Conservation (phyloP, 257 asterid species). For the Mitragyna speciosa region DNA sequence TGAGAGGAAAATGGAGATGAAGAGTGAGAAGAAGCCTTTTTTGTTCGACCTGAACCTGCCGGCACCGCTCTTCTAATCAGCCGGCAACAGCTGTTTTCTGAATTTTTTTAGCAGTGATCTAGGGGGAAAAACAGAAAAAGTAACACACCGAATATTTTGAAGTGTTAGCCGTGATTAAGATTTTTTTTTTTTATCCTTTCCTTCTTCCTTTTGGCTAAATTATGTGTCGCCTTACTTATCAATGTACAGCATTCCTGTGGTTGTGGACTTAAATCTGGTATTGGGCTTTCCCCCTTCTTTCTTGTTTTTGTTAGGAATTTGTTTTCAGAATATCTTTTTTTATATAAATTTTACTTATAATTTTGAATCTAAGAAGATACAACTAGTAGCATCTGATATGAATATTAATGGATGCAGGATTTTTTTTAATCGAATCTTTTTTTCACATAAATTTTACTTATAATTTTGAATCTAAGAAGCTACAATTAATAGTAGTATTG, state of each 20-base stretch:
- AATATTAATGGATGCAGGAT: background rate
- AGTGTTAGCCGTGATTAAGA: background rate
- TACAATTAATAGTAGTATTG: background rate
- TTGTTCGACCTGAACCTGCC: conserved; percentile 65
- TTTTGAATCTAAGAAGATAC: background rate
- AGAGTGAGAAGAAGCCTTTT: conserved; percentile 44
- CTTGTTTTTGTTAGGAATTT: background rate
- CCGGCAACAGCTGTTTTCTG: background rate
- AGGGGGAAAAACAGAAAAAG: background rate
- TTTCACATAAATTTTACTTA: too few species aligned
- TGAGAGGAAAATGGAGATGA: conserved; percentile 34
- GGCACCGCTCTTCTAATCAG: conserved; percentile 47
- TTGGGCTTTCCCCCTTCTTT: background rate
- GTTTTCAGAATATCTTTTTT: background rate
- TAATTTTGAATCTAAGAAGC: background rate
- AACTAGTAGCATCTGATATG: background rate
- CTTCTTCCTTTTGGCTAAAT: background rate
- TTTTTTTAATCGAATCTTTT: too few species aligned
- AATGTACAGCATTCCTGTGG: background rate
- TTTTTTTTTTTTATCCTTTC: background rate
- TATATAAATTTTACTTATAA: too few species aligned
- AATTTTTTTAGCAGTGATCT: background rate
- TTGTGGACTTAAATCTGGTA: background rate
- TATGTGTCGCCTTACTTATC: background rate
- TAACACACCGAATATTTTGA: background rate